These are phyloP conservation scores for Handroanthus guayacan DNA, from an alignment of 257 asterid genomes.

Conservation along the genomic window DNA sequence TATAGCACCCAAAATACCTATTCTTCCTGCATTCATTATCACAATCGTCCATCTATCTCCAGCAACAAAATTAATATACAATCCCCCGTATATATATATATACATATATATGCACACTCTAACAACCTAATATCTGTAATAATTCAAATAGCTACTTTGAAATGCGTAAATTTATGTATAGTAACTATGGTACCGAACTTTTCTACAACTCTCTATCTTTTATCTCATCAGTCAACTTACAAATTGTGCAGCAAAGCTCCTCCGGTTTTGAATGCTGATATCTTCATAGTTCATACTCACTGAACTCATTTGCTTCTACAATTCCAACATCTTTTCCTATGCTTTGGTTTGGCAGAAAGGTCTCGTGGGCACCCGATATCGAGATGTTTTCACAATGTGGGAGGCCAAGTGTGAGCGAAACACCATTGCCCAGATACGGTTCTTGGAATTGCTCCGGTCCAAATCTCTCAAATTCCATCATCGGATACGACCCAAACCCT, in stretches of 20 bases:
- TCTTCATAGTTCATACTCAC: conserved; percentile 34
- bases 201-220: conserved; percentile 32
- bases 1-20: conserved; percentile 47
- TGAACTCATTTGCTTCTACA: conserved; percentile 51
- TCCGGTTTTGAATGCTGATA: conserved; percentile 46
- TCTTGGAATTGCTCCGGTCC: conserved; percentile 60
- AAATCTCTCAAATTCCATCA: conserved; percentile 63
- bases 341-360: conserved; percentile 57
- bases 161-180: conserved; percentile 30
- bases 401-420: conserved; percentile 83
- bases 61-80: conserved; percentile 68
- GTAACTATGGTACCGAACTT: conserved; percentile 42
- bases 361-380: conserved; percentile 60
- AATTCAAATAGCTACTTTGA: conserved; percentile 44
- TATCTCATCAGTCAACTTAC: conserved; percentile 46
- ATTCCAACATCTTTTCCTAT: conserved; percentile 50
- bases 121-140: conserved; percentile 39
- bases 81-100: conserved; percentile 44
- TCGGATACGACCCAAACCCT: conserved; percentile 70
- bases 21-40: conserved; percentile 26
- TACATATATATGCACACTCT: too few species aligned
- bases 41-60: conserved; percentile 36
- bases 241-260: conserved; percentile 62
- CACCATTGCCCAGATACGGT: conserved; percentile 65
- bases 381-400: conserved; percentile 73